Evolutionary conservation across 352 stramenopile species (phyloP).

Genomic region (Pythium dissotocum): DNA sequence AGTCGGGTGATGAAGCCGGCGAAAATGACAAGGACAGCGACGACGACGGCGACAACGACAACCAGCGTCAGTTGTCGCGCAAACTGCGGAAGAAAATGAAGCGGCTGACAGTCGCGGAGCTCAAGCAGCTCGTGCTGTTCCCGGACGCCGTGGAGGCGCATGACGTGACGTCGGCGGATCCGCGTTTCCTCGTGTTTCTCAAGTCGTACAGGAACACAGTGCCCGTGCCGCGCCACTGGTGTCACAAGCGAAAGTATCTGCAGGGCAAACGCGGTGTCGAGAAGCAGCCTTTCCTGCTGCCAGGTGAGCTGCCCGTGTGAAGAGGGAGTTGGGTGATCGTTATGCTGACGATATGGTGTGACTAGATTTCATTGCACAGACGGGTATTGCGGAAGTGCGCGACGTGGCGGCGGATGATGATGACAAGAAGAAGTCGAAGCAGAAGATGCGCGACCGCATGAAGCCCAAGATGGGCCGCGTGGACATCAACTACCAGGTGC

Average conservation of each 20-base stretch:
- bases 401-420: constrained; percentile 81
- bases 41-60: constrained; percentile 33
- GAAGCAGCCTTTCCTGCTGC: constrained; percentile 94
- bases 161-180: constrained; percentile 96
- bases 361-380: constrained; percentile 96
- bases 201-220: constrained; percentile 97
- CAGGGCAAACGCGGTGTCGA: constrained; percentile 96
- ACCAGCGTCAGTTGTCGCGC: constrained; percentile 75
- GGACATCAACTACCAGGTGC: constrained; percentile 98
- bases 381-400: constrained; percentile 86
- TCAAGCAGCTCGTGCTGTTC: constrained; percentile 94
- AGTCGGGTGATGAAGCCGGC: constrained; percentile 12
- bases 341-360: background rate
- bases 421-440: constrained; percentile 91
- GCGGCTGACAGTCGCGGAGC: constrained; percentile 93
- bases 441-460: constrained; percentile 92
- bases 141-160: constrained; percentile 96
- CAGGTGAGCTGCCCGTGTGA: constrained; percentile 29
- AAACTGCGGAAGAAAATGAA: constrained; percentile 94
- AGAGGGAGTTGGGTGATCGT: background rate
- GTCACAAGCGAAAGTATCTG: constrained; percentile 98
- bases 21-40: constrained; percentile 29
- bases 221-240: constrained; percentile 96
- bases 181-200: constrained; percentile 94
- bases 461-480: constrained; percentile 96